Conservation (phyloP, 345 rosid species). For the Pistacia atlantica region DNA sequence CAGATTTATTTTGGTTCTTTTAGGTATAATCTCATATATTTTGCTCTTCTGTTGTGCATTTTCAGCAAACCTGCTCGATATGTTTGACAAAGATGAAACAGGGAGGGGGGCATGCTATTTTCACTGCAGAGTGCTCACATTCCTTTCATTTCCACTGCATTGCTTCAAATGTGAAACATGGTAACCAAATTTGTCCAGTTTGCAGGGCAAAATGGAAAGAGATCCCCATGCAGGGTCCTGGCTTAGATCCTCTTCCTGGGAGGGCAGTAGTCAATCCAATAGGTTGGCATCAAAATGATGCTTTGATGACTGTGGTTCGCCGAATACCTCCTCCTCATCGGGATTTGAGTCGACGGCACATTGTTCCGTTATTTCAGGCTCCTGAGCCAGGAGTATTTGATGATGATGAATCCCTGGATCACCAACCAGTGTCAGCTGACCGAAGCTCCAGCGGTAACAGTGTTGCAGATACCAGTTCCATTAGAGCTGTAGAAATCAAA, state of each 20-base stretch:
- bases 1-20: not conserved
- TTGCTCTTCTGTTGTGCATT: constrained; percentile 12
- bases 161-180: constrained; percentile 82
- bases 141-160: constrained; percentile 97
- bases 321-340: constrained; percentile 59
- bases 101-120: constrained; percentile 86
- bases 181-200: constrained; percentile 87
- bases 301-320: constrained; percentile 52
- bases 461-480: constrained; percentile 30
- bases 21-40: constrained; percentile 7
- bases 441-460: constrained; percentile 32
- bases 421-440: constrained; percentile 42
- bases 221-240: constrained; percentile 75
- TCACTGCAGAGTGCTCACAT: constrained; percentile 94
- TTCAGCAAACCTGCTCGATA: constrained; percentile 80
- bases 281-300: constrained; percentile 56
- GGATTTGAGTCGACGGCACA: constrained; percentile 50
- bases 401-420: constrained; percentile 77
- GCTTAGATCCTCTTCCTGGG: constrained; percentile 42
- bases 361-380: constrained; percentile 55
- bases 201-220: constrained; percentile 94
- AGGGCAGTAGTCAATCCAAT: constrained; percentile 38
- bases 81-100: constrained; percentile 89
- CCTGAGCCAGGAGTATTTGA: constrained; percentile 71
- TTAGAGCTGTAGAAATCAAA: constrained; percentile 54